Conservation (phyloP, 768 basidiomycete species). For the Tulasnella sp. region DNA sequence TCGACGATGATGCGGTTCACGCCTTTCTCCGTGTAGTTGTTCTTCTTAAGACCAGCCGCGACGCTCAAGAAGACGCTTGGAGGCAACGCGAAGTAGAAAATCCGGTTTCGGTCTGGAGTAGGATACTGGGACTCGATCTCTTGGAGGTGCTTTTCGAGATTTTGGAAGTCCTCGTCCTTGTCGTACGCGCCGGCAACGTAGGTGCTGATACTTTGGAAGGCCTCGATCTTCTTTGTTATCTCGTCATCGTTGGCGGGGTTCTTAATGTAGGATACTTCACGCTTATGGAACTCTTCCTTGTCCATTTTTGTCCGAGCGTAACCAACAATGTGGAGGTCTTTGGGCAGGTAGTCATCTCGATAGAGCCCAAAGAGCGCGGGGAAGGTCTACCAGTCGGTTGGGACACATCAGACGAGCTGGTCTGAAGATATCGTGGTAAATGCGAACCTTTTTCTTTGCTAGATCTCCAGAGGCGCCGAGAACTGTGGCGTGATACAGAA, state of each 20-base stretch:
- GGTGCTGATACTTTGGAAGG: conserved; percentile 76
- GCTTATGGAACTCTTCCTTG: conserved; percentile 74
- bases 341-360: conserved; percentile 73
- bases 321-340: conserved; percentile 83
- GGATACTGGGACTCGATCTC: conserved; percentile 70
- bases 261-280: conserved; percentile 83
- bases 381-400: conserved; percentile 61
- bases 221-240: conserved; percentile 59
- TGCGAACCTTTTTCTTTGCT: conserved; percentile 92
- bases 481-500: conserved; percentile 48
- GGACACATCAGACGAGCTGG: conserved; percentile 25
- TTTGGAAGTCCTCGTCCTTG: conserved; percentile 70
- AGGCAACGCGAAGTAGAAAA: conserved; percentile 97
- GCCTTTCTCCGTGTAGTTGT: conserved; percentile 70
- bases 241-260: conserved; percentile 59
- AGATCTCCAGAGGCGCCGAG: conserved; percentile 96
- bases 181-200: conserved; percentile 91
- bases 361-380: conserved; percentile 92
- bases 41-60: conserved; percentile 72
- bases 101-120: conserved; percentile 61
- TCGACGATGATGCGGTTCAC: conserved; percentile 93
- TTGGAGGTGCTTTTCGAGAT: conserved; percentile 70
- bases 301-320: conserved; percentile 98
- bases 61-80: conserved; percentile 95
- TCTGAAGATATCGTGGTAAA: conserved; percentile 10